Evolutionary conservation across 2,329 filamentous ascomycete species (phyloP).

Genomic region (Gliomastix tumulicola): DNA sequence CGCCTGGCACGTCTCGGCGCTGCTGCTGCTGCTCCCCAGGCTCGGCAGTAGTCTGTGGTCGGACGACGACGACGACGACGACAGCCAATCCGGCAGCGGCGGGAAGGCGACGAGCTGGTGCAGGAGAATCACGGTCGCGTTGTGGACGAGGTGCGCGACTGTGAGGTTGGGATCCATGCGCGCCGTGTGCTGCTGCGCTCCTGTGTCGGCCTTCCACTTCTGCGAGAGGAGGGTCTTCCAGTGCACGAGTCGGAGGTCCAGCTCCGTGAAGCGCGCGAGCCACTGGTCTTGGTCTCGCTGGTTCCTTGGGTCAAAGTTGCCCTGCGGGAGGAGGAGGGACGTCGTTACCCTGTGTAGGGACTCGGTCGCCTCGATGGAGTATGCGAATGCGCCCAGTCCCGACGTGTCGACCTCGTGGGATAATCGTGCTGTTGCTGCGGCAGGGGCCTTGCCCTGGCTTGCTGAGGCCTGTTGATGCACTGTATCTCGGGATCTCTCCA

Average conservation of each 20-base stretch:
- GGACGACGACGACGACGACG: no score
- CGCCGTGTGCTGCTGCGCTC: no score
- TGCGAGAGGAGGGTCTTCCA: no score
- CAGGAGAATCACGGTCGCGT: conserved; percentile 35
- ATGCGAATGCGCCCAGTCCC: conserved; percentile 35
- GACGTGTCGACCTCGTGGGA: background rate
- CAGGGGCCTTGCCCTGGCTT: conserved; percentile 21
- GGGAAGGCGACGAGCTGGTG: conserved; percentile 37
- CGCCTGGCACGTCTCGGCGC: conserved; percentile 38
- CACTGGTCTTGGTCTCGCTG: conserved; percentile 26
- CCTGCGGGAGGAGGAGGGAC: conserved; percentile 31
- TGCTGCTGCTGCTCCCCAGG: conserved; percentile 32
- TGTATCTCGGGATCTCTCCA: no score
- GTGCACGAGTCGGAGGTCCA: conserved; percentile 33
- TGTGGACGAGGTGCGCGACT: conserved; percentile 36
- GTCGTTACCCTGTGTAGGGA: conserved; percentile 30
- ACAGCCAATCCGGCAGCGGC: no score
- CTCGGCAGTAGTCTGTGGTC: no score
- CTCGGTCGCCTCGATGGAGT: conserved; percentile 34
- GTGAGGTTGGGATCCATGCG: conserved; percentile 30
- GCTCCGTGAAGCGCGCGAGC: conserved; percentile 35
- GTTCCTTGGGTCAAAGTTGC: conserved; percentile 26
- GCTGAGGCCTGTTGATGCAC: conserved; percentile 20
- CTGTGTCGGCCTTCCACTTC: no score
- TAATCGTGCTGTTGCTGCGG: conserved; percentile 4